phyloP scores from a whole-genome alignment of 768 basidiomycete genomes.

The Tulasnella sp. region DNA sequence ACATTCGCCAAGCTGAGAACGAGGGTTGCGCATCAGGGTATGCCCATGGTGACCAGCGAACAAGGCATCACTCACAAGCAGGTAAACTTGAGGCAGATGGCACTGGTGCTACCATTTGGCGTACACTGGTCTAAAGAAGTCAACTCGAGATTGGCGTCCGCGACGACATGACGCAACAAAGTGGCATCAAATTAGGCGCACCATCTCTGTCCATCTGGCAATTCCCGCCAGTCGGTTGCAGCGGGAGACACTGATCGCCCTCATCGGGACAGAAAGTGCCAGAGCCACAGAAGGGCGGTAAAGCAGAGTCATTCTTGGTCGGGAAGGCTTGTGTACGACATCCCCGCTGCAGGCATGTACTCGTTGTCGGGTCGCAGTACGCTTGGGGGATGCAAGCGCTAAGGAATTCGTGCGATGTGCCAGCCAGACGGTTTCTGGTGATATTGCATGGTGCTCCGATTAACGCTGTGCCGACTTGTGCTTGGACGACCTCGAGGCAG shows the following conservation, averaged over 20 bases:
- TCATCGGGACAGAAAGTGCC: constrained; percentile 81
- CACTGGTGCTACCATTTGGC: constrained; percentile 62
- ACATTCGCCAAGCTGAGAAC: constrained; percentile 61
- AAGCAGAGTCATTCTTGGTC: constrained; percentile 29
- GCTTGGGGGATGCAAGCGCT: constrained; percentile 62
- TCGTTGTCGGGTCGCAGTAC: constrained; percentile 45
- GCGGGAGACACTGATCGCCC: constrained; percentile 51
- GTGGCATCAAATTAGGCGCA: constrained; percentile 27
- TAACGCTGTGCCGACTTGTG: background rate
- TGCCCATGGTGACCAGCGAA: background rate
- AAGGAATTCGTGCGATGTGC: constrained; percentile 69
- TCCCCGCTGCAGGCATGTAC: constrained; percentile 48
- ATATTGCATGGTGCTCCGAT: constrained; percentile 6
- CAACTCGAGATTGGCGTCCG: background rate
- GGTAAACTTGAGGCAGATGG: constrained; percentile 68
- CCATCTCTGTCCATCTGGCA: constrained; percentile 87
- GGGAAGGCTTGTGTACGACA: constrained; percentile 72
- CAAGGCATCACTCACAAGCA: constrained; percentile 54
- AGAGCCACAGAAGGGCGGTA: constrained; percentile 51
- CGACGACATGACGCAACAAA: background rate
- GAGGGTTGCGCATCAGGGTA: background rate
- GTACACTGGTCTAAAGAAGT: constrained; percentile 59
- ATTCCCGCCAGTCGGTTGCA: constrained; percentile 48
- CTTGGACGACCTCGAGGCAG: too few relatives aligned
- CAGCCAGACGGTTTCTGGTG: constrained; percentile 48